Conservation (phyloP, 2,329 filamentous ascomycete genomes). For the Capronia epimyces region DNA sequence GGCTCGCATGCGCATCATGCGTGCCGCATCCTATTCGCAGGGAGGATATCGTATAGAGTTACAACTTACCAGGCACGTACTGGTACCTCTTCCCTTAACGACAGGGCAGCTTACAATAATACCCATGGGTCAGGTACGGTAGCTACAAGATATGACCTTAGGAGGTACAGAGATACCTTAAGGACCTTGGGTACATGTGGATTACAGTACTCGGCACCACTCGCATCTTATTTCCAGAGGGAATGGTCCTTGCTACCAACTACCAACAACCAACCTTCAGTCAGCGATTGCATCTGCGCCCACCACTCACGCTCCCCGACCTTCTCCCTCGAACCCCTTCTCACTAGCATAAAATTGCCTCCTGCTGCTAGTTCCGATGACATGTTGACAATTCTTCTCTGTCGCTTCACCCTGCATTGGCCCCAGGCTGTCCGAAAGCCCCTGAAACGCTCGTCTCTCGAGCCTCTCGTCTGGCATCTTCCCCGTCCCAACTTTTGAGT, state of each 20-base stretch:
- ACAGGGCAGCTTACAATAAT: too few species aligned
- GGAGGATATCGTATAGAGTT: too few species aligned
- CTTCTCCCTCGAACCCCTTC: neutral
- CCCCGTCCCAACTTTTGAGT: neutral
- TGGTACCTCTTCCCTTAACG: too few species aligned
- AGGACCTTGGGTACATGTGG: too few species aligned
- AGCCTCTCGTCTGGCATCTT: slow-evolving; percentile 6
- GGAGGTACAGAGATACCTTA: too few species aligned
- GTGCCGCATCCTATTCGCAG: too few species aligned
- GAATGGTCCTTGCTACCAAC: neutral
- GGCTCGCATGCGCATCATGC: too few species aligned
- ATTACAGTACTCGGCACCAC: too few species aligned
- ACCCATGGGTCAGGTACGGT: too few species aligned
- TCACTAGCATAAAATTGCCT: neutral
- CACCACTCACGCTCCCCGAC: neutral
- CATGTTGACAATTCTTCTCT: neutral
- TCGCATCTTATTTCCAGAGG: too few species aligned
- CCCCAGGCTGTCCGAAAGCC: neutral
- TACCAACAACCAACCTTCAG: neutral
- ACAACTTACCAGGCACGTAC: too few species aligned
- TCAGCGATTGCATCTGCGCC: neutral
- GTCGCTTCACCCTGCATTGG: slow-evolving; percentile 19
- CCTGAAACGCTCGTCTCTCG: slow-evolving; percentile 11
- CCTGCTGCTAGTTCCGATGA: neutral
- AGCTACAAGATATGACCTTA: too few species aligned